Base-by-base conservation (phyloP, 73 alveolate species). In the Blepharisma stoltei region DNA sequence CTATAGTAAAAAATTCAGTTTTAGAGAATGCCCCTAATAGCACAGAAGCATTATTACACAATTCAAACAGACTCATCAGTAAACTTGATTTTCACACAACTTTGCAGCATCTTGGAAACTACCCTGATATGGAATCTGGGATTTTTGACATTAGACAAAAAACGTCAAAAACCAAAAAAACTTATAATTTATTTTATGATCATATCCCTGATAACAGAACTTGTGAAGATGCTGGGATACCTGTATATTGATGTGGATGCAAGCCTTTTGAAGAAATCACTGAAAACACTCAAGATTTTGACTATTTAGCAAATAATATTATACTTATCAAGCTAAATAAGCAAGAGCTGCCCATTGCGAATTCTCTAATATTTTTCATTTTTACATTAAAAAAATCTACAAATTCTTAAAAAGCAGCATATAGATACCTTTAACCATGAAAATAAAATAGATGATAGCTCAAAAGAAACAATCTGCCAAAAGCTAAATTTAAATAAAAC, bases 21-120 rank as follows among this genome's bases (percentile, higher is more conserved):
- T n/a, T 9, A 37, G 75, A 44, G 1, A 44, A n/a, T 7, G 1
- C 3, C n/a, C 79, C 71, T 1, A 4, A 5, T 69, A 37, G 71
- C 5, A 0, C 21, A 18, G 2, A 18, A 9, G 11, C 27, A 9
- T 44, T 69, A n/a, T 9, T 47, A 69, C 60, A 69, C 27, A 69
- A 69, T 69, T 18, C 60, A 20, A 69, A 44, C 14, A 69, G 79
- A 43, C 45, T 69, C 0, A 25, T 44, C 25, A 69, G 79, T 46
- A 69, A 69, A 69, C 27, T 69, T 44, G 79, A 69, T 69, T 69
- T 69, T 7, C 65, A 69, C 45, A 14, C 60, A 14, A 69, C 76
- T 38, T 44, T 69, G 9, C 14, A 38, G 69, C 54, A 23, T 37
- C 38, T 69, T 52, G 18, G 67, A 52, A 52, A n/a, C 23, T 52